Base-by-base conservation (phyloP, 192 early-diverging fungal genomes). In the Entophlyctis helioformis region DNA sequence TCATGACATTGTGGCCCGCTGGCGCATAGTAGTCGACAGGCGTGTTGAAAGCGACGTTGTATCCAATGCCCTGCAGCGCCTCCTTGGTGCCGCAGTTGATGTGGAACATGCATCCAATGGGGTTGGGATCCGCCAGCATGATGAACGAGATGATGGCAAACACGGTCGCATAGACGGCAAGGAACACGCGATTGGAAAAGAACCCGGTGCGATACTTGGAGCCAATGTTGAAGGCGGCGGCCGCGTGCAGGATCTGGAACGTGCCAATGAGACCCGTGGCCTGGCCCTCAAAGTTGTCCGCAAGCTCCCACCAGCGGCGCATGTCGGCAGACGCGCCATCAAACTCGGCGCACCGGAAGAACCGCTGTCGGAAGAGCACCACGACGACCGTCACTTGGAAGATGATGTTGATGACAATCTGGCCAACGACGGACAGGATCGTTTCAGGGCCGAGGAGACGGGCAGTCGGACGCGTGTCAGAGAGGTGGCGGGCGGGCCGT, bases 321-420 rank as follows among this genome's bases (percentile, higher is more conserved):
- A 78, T 62, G 49, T 87, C 74, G 19, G 73, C 56, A 37, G 69
- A 53, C 20, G 65, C 56, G 37, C 68, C 68, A 54, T 85, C 82
- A 60, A 89, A 87, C 64, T 89, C 82, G 50, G 83, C 63, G 65
- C 86, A 89, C 29, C 74, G 57, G 69, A 84, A 89, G 74, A 76
- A 89, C 13, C 52, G 39, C 41, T 85, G 81, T 22, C 61, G 58
- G 64, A 78, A 89, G 7, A 89, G 71, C 63, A 76, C 60, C 12
- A 62, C 64, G 38, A 80, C 59, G 0, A 64, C 58, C 33, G 60
- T 51, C 15, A 69, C 64, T 13, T 78, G 32, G 56, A 85, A 89
- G 46, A 73, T 47, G 27, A 72, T 67, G 68, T 86, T 83, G 62
- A 87, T 81, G 28, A 74, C 48, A 13, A 84, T 76, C 46, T 74